A percentile compares a stretch with the other conserved stretches of the same genome.
Evolutionary conservation across 495 filamentous ascomycete genomes (phyloP).

Genomic region (Hypoxylon trugodes): DNA sequence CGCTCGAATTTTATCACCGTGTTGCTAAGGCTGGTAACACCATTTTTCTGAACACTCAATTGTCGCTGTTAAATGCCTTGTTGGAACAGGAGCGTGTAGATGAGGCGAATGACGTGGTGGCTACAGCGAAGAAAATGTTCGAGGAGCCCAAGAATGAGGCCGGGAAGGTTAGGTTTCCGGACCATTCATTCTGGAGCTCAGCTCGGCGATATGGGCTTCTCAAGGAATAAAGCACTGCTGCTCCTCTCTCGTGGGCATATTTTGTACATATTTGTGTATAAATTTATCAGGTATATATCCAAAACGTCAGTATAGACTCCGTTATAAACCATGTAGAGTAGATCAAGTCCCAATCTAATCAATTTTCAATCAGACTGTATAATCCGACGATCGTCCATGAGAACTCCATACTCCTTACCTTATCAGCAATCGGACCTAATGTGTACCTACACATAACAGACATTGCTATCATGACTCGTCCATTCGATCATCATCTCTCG

Average conservation of each 20-base stretch:
- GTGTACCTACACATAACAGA: no score
- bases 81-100: conserved; percentile 48
- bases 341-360: background rate
- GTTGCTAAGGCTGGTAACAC: conserved; percentile 50
- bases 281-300: background rate
- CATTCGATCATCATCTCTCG: conserved; percentile 37
- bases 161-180: conserved; percentile 45
- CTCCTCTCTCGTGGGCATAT: no score
- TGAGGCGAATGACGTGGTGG: conserved; percentile 47
- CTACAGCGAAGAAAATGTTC: conserved; percentile 46
- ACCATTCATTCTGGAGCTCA: conserved; percentile 55
- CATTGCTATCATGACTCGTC: conserved; percentile 40
- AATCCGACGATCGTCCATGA: background rate
- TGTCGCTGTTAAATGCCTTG: conserved; percentile 57
- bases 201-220: conserved; percentile 47
- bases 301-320: background rate
- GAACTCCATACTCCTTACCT: conserved; percentile 25
- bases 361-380: background rate
- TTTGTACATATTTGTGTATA: background rate
- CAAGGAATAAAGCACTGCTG: background rate
- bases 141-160: conserved; percentile 27
- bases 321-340: background rate
- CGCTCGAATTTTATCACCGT: conserved; percentile 59
- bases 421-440: no score
- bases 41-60: conserved; percentile 56